Conservation (phyloP, 1,284 basidiomycete genomes). For the Tylopilus sp. region DNA sequence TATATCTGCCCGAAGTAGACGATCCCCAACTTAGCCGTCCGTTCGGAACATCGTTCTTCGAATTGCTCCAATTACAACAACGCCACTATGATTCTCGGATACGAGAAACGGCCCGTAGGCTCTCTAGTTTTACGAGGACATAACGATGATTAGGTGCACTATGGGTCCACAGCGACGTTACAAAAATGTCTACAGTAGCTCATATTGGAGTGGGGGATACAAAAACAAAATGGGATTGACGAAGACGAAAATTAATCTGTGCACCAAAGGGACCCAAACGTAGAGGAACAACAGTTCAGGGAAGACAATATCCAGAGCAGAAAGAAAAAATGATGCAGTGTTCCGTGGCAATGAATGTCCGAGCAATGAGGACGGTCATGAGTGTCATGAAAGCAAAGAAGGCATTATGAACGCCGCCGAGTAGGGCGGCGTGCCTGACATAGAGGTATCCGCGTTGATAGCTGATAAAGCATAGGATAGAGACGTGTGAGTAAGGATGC, state of each 20-base stretch:
- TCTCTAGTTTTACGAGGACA: constrained; percentile 41
- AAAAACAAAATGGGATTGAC: constrained; percentile 13
- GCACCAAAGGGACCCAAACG: constrained; percentile 12
- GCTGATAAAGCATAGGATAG: constrained; percentile 35
- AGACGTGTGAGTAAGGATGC: constrained; percentile 30
- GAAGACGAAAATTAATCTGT: constrained; percentile 24
- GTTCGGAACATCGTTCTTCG: constrained; percentile 68
- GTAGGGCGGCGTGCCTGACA: constrained; percentile 28
- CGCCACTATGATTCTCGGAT: constrained; percentile 62
- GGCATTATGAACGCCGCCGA: constrained; percentile 34
- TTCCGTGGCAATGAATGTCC: constrained; percentile 24
- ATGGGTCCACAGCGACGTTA: constrained; percentile 29
- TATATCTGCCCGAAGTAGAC: constrained; percentile 77
- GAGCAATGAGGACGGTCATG: constrained; percentile 22
- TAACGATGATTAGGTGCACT: constrained; percentile 30
- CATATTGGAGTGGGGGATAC: constrained; percentile 22
- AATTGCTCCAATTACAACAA: constrained; percentile 54
- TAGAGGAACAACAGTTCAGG: constrained; percentile 22
- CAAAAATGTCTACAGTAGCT: constrained; percentile 35
- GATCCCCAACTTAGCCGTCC: constrained; percentile 80
- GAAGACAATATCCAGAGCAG: constrained; percentile 33
- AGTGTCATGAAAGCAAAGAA: constrained; percentile 34
- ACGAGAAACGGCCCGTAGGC: constrained; percentile 48
- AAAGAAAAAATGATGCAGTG: constrained; percentile 20
- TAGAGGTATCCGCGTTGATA: constrained; percentile 27